Base-by-base conservation (phyloP, 2,329 filamentous ascomycete genomes). In the Aspergillus phoenicis region DNA sequence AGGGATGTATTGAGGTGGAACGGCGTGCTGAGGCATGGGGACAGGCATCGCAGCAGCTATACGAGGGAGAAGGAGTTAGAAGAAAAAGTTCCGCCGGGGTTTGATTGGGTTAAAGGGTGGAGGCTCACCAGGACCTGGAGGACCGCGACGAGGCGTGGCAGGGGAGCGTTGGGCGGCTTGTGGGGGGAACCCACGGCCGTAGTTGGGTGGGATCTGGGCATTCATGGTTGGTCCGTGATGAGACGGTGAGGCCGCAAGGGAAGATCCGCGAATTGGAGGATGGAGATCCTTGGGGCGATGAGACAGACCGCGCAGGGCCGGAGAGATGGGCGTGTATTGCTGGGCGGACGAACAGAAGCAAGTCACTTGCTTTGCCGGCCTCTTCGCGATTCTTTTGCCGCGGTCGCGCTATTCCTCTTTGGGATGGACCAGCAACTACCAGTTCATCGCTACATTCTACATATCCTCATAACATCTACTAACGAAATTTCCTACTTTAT, bases 131-230 rank as follows among this genome's bases (percentile, higher is more conserved):
- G 75, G 73, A 57, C 68, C 74, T 60, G 70, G 73, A 58, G 68
- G 71, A 59, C 68, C 73, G 65, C 77, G 75, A 74, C 77, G 77
- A 66, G 77, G 71, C 62, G 77, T 73, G 66, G 75, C 75, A 70
- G 77, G 77, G 64, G 76, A 77, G 54, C 76, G 76, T 66, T 78
- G 76, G 54, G 70, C 69, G 65, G 71, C 69, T 61, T 71, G 74
- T 58, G 77, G 74, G 62, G 77, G 74, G 60, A 76, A 78, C 59
- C 74, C 75, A 70, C 77, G 77, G 58, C 71, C 68, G 65, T 77
- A 80, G 70, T 74, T 76, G 58, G 76, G 75, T 66, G 77, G 77
- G 71, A 80, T 76, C 62, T 74, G 72, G 64, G 75, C 71, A 65
- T 78, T 77, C 72, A 77, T 78, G 65, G 62, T 60, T 53, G 59